These are phyloP conservation scores for Zygosaccharomyces sapae DNA, from an alignment of 1,139 yeast species.

Conservation along the genomic window DNA sequence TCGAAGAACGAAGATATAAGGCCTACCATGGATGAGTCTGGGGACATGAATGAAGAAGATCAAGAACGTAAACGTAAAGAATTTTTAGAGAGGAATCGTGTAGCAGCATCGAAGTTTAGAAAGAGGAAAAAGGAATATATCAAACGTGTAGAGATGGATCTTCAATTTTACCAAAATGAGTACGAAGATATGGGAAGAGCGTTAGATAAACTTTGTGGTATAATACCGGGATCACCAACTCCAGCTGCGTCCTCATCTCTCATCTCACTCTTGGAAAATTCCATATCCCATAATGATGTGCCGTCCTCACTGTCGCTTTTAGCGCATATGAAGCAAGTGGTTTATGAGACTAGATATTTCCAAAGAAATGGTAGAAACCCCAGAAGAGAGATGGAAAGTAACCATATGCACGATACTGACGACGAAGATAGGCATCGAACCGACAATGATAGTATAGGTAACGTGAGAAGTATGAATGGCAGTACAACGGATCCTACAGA, in stretches of 20 bases:
- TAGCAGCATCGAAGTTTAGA: slow-evolving; percentile 94
- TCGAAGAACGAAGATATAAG: slow-evolving; percentile 13
- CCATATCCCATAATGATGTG: slow-evolving; percentile 24
- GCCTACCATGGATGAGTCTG: slow-evolving; percentile 15
- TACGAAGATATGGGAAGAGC: slow-evolving; percentile 55
- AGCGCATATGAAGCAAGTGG: slow-evolving; percentile 24
- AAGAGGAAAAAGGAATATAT: slow-evolving; percentile 90
- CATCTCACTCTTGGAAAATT: slow-evolving; percentile 23
- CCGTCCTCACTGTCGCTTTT: slow-evolving; percentile 24
- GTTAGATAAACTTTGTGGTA: slow-evolving; percentile 22
- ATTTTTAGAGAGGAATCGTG: slow-evolving; percentile 84
- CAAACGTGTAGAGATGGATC: slow-evolving; percentile 75
- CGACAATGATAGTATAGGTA: slow-evolving; percentile 7
- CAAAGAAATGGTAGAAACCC: slow-evolving; percentile 29
- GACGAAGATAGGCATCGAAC: slow-evolving; percentile 15
- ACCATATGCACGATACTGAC: slow-evolving; percentile 12
- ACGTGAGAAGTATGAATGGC: slow-evolving; percentile 12
- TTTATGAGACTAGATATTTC: slow-evolving; percentile 22
- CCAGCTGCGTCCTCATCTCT: slow-evolving; percentile 18
- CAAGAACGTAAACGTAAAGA: slow-evolving; percentile 70
- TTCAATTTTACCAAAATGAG: slow-evolving; percentile 64
- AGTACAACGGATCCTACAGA: slow-evolving; percentile 10
- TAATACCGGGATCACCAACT: slow-evolving; percentile 13
- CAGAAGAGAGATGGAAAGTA: slow-evolving; percentile 13
- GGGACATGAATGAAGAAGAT: slow-evolving; percentile 28